Percentiles rank a stretch among this genome's conserved stretches.
Evolutionary conservation across 1,284 basidiomycete species (phyloP).

Genomic region (Pascua sp.): DNA sequence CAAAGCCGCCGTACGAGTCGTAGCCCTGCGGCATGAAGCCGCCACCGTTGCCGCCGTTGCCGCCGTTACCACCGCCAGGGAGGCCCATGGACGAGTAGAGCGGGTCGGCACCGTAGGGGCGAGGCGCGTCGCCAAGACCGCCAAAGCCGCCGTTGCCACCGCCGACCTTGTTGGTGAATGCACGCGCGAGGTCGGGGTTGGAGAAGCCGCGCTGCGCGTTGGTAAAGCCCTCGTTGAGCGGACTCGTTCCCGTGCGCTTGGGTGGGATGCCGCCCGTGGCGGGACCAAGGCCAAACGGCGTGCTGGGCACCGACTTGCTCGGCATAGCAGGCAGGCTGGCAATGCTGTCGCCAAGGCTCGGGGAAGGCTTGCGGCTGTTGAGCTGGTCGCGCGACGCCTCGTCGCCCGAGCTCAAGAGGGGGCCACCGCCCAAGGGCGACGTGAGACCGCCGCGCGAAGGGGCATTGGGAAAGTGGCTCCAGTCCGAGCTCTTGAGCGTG

Average conservation of each 20-base stretch:
- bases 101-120: conserved; percentile 46
- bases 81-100: conserved; percentile 40
- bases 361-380: conserved; percentile 32
- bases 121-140: conserved; percentile 46
- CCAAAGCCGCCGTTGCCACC: conserved; percentile 2
- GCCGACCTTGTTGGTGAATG: conserved; percentile 71
- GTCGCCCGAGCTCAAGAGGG: conserved; percentile 53
- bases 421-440: conserved; percentile 55
- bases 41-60: conserved; percentile 38
- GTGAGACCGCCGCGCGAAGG: conserved; percentile 50
- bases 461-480: conserved; percentile 78
- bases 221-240: conserved; percentile 35
- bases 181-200: conserved; percentile 50
- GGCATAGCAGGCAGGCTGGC: conserved; percentile 48
- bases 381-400: conserved; percentile 30
- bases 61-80: conserved; percentile 9
- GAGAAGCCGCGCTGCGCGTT: conserved; percentile 48
- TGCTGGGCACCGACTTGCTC: conserved; percentile 47
- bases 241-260: conserved; percentile 34
- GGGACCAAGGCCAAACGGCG: conserved; percentile 41
- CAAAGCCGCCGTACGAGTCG: conserved; percentile 62
- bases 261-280: conserved; percentile 23
- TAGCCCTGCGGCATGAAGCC: conserved; percentile 53
- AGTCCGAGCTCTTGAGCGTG: conserved; percentile 72
- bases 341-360: conserved; percentile 46